Evolutionary conservation across 192 early-diverging fungal genomes (phyloP), one percentile per base, ranked within the genome.

Genomic region (Coemansia sp.): DNA sequence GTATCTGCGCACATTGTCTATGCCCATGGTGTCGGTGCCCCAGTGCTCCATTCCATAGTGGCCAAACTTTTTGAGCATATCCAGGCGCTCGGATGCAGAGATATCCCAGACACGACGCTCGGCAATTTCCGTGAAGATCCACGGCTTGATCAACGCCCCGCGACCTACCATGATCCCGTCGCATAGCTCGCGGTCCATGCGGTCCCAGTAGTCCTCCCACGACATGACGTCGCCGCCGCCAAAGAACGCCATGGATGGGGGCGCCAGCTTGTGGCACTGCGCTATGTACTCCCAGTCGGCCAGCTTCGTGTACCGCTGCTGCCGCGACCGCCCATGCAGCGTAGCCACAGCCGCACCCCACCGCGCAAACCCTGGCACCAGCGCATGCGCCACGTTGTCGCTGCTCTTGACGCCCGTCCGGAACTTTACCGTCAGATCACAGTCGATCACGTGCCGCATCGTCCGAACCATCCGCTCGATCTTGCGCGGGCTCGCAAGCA

Each of bases 81-180:
- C 97, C 45, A 98, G 84, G 17, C 97, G 89, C 81, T 98, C 95
- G 5, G 75, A 59, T 1, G 92, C 84, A 28, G 88, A 88, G 57
- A 98, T 98, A 64, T 98, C 97, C 87, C 90, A 97, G 55, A 93
- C 84, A 15, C 85, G 75, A 47, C 88, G 85, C 36, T 90, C 87
- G 59, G 91, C 87, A 62, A 98, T 97, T 67, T 98, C 97, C 4
- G 84, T 86, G 73, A 98, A 98, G 2, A 98, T 85, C 97, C 97
- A 98, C 4, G 97, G 97, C 83, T 98, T 98, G 64, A 97, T 93
- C 52, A 96, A 75, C 6, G 92, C 94, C 4, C 92, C 92, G 23
- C 96, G 85, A 4, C 89, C 95, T 61, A 98, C 88, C 94, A 98
- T 95, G 17, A 93, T 70, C 7, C 94, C 94, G 62, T 93, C 91